Base-by-base conservation (phyloP, 345 rosid genomes). In the Eucalyptus shirleyi region DNA sequence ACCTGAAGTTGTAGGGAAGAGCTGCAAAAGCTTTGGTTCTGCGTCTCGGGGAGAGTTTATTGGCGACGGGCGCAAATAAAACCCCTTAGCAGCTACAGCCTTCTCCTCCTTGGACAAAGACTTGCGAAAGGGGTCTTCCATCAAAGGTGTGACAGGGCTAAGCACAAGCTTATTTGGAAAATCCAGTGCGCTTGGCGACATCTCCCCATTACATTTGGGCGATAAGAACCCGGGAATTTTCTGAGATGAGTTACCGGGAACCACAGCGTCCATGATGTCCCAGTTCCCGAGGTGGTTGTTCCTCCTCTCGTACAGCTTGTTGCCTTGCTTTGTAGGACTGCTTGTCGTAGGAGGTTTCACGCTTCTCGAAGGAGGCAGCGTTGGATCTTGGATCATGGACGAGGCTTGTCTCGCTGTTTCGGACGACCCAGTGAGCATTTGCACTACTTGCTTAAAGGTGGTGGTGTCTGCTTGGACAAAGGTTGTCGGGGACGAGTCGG, bases 381-480 rank as follows among this genome's bases (percentile, higher is more conserved):
- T 51, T 53, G 87, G 89, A 87, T 37, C 91, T 90, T 67, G 90
- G 90, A 77, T 12, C 30, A 42, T 12, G 88, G 69, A 12, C 24
- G 88, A 59, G 14, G 89, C 62, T 45, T 45, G 82, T 65, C 14
- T 49, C 6, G 86, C 81, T 30, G 93, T 91, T 53, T 91, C 89
- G 7, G 93, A 81, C 51, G 92, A 91, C 30, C 94, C 95, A 28
- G 94, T 92, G 44, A 93, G 95, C 94, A 92, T 90, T 86, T 92
- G 95, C 81, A 92, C 94, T 18, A 93, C 94, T 56, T 92, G 95
- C 90, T 93, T 93, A 91, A 93, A 92, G 86, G 92, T 81, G 37
- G 92, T 81, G 50, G 92, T 87, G 90, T 93, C 91, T 24, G 91
- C 91, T 62, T 93, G 95, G 89, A 93, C 92, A 89, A 91, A 93